phyloP scores from a whole-genome alignment of 2,329 filamentous ascomycete genomes.

The Verticillium dahliae region DNA sequence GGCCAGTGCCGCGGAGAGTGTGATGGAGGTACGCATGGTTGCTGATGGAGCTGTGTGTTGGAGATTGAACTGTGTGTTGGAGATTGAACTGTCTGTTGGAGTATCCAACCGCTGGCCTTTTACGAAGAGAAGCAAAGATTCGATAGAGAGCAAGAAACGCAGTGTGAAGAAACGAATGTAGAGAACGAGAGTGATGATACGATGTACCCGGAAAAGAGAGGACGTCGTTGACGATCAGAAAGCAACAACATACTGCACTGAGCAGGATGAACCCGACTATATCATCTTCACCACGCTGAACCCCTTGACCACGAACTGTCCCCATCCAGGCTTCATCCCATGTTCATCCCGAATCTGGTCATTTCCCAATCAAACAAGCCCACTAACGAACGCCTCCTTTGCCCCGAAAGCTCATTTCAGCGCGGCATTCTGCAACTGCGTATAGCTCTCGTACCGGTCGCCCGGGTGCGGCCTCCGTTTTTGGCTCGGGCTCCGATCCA shows the following conservation, averaged over 20 bases:
- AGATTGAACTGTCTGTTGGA: too few relatives aligned
- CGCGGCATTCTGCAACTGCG: background rate
- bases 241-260: background rate
- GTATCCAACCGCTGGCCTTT: background rate
- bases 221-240: background rate
- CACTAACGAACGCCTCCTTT: background rate
- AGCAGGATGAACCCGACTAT: background rate
- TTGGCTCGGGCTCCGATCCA: background rate
- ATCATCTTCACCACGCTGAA: background rate
- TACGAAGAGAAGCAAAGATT: background rate
- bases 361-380: background rate
- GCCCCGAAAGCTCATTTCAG: background rate
- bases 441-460: background rate
- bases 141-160: background rate
- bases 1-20: constrained; percentile 2
- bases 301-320: background rate
- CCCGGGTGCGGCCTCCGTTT: background rate
- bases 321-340: background rate
- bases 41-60: background rate
- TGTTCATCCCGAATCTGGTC: background rate
- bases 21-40: background rate
- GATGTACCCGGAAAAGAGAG: background rate
- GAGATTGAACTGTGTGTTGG: background rate
- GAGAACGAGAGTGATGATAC: background rate
- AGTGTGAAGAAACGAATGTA: too few relatives aligned